phyloP scores from a whole-genome alignment of 208 protist species.

The Histomonas meleagridis region DNA sequence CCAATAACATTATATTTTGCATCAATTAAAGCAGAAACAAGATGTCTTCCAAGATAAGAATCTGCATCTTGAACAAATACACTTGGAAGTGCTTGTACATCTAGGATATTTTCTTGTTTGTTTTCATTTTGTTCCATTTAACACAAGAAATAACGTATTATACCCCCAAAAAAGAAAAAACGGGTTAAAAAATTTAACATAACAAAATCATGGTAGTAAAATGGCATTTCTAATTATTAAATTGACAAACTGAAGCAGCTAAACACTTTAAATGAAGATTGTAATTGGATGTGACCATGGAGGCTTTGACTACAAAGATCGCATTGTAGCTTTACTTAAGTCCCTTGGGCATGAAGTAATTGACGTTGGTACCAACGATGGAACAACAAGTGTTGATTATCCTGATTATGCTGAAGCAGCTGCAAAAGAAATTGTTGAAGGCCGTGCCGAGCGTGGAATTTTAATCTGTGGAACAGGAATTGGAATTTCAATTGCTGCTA shows the following conservation, averaged over 20 bases:
- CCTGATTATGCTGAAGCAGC: neutral
- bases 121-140: neutral
- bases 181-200: too few species aligned
- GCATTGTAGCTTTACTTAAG: neutral
- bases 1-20: neutral
- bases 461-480: conserved; percentile 16
- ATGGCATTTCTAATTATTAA: too few species aligned
- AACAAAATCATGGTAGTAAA: too few species aligned
- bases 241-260: too few species aligned
- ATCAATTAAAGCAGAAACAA: neutral
- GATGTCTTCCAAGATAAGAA: conserved; percentile 26
- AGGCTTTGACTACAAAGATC: neutral
- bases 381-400: neutral
- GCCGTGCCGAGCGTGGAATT: neutral
- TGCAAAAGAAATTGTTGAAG: neutral
- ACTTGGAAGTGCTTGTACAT: neutral
- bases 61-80: conserved; percentile 24
- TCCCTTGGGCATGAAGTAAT: neutral
- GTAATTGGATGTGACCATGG: conserved; percentile 9
- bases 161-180: too few species aligned
- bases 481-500: conserved; percentile 7
- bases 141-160: too few species aligned
- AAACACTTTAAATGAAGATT: neutral
- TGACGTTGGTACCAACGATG: neutral
- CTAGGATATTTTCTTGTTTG: neutral